These are phyloP conservation scores for Calonectria ilicicola DNA, from an alignment of 2,329 filamentous ascomycete species.

Conservation along the genomic window DNA sequence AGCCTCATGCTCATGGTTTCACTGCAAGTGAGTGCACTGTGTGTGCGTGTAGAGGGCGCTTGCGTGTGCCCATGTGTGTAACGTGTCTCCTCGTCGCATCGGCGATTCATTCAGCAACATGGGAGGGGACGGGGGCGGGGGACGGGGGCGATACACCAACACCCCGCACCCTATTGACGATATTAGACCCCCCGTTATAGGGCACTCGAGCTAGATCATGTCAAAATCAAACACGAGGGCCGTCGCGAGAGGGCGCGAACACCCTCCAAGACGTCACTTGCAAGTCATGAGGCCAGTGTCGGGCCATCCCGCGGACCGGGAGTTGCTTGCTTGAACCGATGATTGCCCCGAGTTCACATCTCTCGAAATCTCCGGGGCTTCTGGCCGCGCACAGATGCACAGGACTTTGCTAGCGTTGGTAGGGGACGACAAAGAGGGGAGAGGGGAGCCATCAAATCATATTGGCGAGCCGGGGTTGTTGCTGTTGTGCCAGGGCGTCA, in stretches of 20 bases:
- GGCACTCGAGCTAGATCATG: not conserved
- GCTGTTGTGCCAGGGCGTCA: not conserved
- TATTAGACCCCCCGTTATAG: not conserved
- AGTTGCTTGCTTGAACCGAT: not conserved
- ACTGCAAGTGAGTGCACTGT: not conserved
- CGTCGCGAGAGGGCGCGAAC: not conserved
- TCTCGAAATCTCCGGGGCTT: not conserved
- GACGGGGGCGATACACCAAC: not conserved
- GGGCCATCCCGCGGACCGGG: slow-evolving; percentile 1
- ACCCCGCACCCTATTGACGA: not conserved
- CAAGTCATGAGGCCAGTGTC: not conserved
- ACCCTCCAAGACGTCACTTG: not conserved
- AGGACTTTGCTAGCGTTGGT: not conserved
- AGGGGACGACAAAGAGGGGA: not conserved
- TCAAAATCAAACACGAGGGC: not conserved
- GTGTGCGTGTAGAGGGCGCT: not conserved
- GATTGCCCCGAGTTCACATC: not conserved
- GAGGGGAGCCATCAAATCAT: not conserved
- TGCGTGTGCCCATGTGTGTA: not conserved
- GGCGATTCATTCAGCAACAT: not conserved
- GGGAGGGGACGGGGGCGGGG: not conserved
- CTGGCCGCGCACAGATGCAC: not conserved
- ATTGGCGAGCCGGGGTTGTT: not conserved
- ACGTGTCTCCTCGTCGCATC: not conserved
- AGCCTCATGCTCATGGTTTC: not conserved